Conservation (phyloP, 148 eudicot species). For the Rhododendron griersonianum region DNA sequence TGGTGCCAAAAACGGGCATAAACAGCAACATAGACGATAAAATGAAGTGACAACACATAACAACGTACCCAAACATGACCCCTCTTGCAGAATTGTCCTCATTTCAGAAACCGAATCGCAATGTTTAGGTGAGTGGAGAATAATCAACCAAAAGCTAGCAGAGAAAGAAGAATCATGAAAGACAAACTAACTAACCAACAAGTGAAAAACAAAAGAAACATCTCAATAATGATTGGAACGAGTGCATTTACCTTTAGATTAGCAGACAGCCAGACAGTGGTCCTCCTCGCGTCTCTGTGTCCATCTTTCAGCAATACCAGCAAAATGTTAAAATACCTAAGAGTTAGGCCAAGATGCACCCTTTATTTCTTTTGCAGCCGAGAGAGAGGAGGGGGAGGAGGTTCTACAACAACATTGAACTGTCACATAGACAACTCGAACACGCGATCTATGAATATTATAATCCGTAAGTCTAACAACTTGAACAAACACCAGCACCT, state of each 20-base stretch:
- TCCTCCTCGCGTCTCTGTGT: conserved; percentile 13
- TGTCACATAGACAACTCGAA: neutral
- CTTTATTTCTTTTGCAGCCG: conserved; percentile 11
- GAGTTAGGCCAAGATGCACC: neutral
- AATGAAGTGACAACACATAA: neutral
- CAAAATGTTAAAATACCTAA: neutral
- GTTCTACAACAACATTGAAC: neutral
- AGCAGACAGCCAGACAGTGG: conserved; percentile 11
- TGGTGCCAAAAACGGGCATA: no score
- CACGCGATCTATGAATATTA: neutral
- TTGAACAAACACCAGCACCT: neutral
- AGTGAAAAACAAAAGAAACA: neutral
- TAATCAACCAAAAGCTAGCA: neutral
- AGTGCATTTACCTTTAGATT: conserved; percentile 10
- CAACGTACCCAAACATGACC: neutral
- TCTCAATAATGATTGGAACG: conserved; percentile 8
- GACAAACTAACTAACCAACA: neutral
- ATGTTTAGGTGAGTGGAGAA: neutral
- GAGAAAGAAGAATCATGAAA: neutral
- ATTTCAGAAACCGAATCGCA: neutral
- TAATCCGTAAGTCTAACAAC: no score
- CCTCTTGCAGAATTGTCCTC: neutral
- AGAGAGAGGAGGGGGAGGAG: neutral
- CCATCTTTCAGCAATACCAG: conserved; percentile 10
- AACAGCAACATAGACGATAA: neutral